Conservation (phyloP, 305 asterid genomes). For the Ajuga reptans region DNA sequence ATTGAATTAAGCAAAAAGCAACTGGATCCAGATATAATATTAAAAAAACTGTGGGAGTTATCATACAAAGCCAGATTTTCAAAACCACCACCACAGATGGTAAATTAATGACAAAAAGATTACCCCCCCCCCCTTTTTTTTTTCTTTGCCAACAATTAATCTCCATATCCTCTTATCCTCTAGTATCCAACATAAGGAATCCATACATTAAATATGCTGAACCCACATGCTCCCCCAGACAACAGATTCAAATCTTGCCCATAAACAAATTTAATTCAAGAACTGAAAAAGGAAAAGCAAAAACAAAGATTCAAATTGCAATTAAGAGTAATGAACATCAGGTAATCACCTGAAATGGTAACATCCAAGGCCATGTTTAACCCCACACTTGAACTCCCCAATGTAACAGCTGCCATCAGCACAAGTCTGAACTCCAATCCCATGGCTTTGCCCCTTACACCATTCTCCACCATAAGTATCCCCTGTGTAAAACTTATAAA, state of each 20-base stretch:
- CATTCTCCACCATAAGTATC: constrained; percentile 73
- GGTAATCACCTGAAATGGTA: constrained; percentile 66
- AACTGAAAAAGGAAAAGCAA: neutral
- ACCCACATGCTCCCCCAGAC: neutral
- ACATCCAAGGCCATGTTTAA: constrained; percentile 77
- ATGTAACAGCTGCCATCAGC: constrained; percentile 73
- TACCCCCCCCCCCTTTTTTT: neutral
- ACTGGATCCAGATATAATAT: neutral
- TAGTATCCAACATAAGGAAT: constrained; percentile 14
- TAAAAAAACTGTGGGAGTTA: neutral
- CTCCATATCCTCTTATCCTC: constrained; percentile 6
- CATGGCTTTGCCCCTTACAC: constrained; percentile 83
- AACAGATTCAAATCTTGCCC: neutral
- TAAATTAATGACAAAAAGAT: neutral
- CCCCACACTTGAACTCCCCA: constrained; percentile 68
- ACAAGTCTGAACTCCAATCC: constrained; percentile 70
- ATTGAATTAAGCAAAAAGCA: neutral
- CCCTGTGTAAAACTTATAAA: constrained; percentile 68
- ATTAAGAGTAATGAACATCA: neutral
- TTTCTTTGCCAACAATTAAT: neutral
- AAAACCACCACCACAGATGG: neutral
- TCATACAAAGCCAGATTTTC: neutral
- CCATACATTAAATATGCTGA: neutral
- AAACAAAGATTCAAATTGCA: neutral
- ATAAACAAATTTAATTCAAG: constrained; percentile 8